Conservation (phyloP, 1,284 basidiomycete genomes). For the Ustilago vetiveriae region DNA sequence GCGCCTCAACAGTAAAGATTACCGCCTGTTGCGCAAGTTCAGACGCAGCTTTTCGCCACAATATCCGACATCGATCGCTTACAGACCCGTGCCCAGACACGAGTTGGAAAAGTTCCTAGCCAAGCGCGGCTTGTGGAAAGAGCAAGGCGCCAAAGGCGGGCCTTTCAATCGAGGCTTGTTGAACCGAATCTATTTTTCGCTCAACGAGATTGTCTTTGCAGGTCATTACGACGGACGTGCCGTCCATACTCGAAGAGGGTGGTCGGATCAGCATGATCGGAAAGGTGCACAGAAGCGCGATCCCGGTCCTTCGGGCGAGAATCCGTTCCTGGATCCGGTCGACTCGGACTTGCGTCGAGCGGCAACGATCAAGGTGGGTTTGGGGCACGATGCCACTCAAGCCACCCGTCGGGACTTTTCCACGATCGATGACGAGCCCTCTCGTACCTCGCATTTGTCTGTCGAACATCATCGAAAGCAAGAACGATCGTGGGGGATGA, state of each 20-base stretch:
- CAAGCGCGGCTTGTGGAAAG: slow-evolving; percentile 74
- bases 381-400: slow-evolving; percentile 75
- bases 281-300: slow-evolving; percentile 3
- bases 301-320: not conserved
- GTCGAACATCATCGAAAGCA: slow-evolving; percentile 61
- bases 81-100: slow-evolving; percentile 76
- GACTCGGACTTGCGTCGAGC: slow-evolving; percentile 33
- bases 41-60: slow-evolving; percentile 76
- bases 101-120: slow-evolving; percentile 75
- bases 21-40: slow-evolving; percentile 74
- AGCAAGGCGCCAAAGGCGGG: slow-evolving; percentile 69
- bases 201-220: slow-evolving; percentile 77
- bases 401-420: slow-evolving; percentile 72
- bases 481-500: slow-evolving; percentile 70
- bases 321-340: slow-evolving; percentile 34
- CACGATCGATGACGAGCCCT: slow-evolving; percentile 71
- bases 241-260: slow-evolving; percentile 13
- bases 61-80: slow-evolving; percentile 79
- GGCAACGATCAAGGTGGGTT: slow-evolving; percentile 40
- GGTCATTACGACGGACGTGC: slow-evolving; percentile 23
- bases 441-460: not conserved
- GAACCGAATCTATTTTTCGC: slow-evolving; percentile 78
- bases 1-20: slow-evolving; percentile 50
- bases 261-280: slow-evolving; percentile 10
- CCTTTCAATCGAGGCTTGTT: slow-evolving; percentile 77